These are phyloP conservation scores for Pleurotus sapidus DNA, from an alignment of 768 basidiomycete species.

Conservation along the genomic window DNA sequence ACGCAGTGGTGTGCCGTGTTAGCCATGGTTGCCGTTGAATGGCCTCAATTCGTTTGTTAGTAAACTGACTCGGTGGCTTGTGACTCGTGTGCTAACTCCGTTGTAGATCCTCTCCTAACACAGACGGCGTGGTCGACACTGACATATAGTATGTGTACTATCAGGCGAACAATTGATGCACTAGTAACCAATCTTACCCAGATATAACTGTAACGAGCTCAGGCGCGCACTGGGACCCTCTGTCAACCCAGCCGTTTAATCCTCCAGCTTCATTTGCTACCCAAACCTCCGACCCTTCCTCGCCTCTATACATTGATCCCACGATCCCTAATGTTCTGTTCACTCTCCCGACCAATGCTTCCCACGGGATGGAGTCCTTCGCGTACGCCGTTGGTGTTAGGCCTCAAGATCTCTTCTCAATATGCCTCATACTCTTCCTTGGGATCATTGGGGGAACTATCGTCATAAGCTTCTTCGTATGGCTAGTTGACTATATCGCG, in stretches of 20 bases:
- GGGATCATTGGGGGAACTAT: conserved; percentile 73
- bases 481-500: conserved; percentile 63
- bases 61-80: conserved; percentile 10
- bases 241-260: conserved; percentile 50
- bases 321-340: conserved; percentile 70
- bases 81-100: conserved; percentile 8
- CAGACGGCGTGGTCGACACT: conserved; percentile 89
- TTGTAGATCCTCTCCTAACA: conserved; percentile 81
- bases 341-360: conserved; percentile 58
- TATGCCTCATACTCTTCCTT: conserved; percentile 83
- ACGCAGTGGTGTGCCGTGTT: conserved; percentile 90
- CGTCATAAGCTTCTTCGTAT: conserved; percentile 64
- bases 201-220: conserved; percentile 65
- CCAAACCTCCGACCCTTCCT: conserved; percentile 68
- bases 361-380: conserved; percentile 77
- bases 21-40: conserved; percentile 92
- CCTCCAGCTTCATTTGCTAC: conserved; percentile 71
- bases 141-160: conserved; percentile 52
- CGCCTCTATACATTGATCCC: conserved; percentile 76
- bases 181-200: conserved; percentile 20
- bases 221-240: conserved; percentile 57
- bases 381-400: conserved; percentile 82
- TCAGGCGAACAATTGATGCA: no score
- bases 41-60: conserved; percentile 91
- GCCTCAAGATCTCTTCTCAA: conserved; percentile 78